Percentiles rank a stretch among this genome's conserved stretches.
Conservation (phyloP, 345 rosid species). For the Mercurialis annua region DNA sequence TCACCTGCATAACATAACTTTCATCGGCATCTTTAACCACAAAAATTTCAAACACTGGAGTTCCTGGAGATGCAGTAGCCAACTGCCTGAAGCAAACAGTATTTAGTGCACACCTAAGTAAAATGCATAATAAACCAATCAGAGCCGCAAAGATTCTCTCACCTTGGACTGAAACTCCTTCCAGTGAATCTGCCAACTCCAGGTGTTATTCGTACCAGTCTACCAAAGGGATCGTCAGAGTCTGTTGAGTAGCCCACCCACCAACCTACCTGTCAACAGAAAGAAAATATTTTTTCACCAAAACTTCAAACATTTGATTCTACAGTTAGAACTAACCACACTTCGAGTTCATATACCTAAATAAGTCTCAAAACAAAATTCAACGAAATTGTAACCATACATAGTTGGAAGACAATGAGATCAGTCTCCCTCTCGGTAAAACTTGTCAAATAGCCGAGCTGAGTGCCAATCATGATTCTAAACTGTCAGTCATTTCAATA, state of each 20-base stretch:
- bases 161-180: conserved; percentile 87
- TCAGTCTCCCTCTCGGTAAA: background rate
- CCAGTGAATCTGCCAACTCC: conserved; percentile 89
- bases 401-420: background rate
- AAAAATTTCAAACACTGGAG: conserved; percentile 90
- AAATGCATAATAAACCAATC: conserved; percentile 11
- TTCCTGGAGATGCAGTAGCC: conserved; percentile 74
- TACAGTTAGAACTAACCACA: background rate
- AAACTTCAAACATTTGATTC: background rate
- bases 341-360: background rate
- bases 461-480: background rate
- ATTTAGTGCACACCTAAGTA: conserved; percentile 16
- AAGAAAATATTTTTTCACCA: conserved; percentile 13
- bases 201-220: conserved; percentile 73
- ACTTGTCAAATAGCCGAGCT: background rate
- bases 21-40: conserved; percentile 70
- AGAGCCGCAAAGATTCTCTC: conserved; percentile 21
- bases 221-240: conserved; percentile 82
- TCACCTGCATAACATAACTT: conserved; percentile 76
- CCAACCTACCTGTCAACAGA: conserved; percentile 80
- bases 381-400: background rate
- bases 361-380: background rate
- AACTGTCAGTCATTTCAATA: background rate
- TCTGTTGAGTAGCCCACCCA: conserved; percentile 90
- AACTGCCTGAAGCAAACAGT: conserved; percentile 65